These are phyloP conservation scores for Microdochium bolleyi DNA, from an alignment of 2,329 filamentous ascomycete genomes.

Conservation along the genomic window DNA sequence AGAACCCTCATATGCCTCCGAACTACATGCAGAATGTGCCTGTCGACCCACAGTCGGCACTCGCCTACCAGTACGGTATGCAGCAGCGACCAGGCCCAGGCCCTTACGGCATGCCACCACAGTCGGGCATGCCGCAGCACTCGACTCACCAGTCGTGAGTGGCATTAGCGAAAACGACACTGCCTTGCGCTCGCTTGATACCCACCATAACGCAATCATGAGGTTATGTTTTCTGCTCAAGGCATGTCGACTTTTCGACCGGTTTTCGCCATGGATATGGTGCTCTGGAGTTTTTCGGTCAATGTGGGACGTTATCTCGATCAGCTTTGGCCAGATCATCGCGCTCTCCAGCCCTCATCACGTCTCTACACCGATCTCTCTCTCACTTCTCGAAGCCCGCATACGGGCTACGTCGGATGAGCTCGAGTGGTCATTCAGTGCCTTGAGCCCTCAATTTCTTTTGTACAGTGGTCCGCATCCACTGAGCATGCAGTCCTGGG, in stretches of 20 bases:
- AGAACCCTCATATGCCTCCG: slow-evolving; percentile 53
- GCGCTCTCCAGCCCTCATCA: slow-evolving; percentile 11
- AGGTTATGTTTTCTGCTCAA: slow-evolving; percentile 25
- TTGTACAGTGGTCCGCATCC: no score
- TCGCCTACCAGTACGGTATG: slow-evolving; percentile 79
- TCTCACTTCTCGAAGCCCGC: background rate
- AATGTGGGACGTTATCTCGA: slow-evolving; percentile 16
- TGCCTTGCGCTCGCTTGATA: slow-evolving; percentile 36
- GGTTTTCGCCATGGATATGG: slow-evolving; percentile 31
- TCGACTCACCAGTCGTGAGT: slow-evolving; percentile 69
- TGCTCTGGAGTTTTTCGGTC: slow-evolving; percentile 34
- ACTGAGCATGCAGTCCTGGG: no score
- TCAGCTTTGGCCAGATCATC: slow-evolving; percentile 4
- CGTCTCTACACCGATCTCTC: slow-evolving; percentile 13
- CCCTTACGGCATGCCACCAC: slow-evolving; percentile 72
- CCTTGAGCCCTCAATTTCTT: no score
- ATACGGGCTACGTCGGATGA: background rate
- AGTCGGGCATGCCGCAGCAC: slow-evolving; percentile 73
- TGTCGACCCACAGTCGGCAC: slow-evolving; percentile 68
- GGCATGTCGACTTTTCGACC: slow-evolving; percentile 19
- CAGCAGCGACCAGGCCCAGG: slow-evolving; percentile 58
- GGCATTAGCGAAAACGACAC: slow-evolving; percentile 9
- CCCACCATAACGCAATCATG: slow-evolving; percentile 48
- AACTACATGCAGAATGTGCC: slow-evolving; percentile 58
- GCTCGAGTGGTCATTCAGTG: background rate